Percentiles rank a stretch among this genome's conserved stretches.
Evolutionary conservation across 2,329 filamentous ascomycete species (phyloP).

Genomic region (Ceratocystis albifundus): DNA sequence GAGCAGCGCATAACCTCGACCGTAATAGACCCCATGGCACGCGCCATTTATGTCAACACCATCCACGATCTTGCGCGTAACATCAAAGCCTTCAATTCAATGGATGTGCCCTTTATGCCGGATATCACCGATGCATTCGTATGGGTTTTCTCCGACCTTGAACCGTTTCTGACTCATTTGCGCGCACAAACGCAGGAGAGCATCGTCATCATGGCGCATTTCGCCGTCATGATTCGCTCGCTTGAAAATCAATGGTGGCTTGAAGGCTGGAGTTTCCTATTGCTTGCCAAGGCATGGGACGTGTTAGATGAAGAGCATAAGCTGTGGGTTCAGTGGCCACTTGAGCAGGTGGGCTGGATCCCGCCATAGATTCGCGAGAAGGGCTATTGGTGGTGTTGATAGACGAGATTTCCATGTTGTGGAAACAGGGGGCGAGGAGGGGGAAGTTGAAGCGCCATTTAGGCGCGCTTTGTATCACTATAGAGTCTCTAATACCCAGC

Average conservation of each 20-base stretch:
- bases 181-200: conserved; percentile 27
- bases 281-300: conserved; percentile 29
- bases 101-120: conserved; percentile 15
- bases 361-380: conserved; percentile 12
- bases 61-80: conserved; percentile 19
- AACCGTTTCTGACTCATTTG: conserved; percentile 31
- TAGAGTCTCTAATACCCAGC: conserved; percentile 1
- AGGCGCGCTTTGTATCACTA: conserved; percentile 1
- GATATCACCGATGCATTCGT: conserved; percentile 33
- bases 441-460: no score
- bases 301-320: conserved; percentile 31
- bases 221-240: conserved; percentile 29
- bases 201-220: conserved; percentile 31
- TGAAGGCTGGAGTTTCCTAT: conserved; percentile 30
- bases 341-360: conserved; percentile 24
- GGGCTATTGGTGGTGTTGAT: not conserved
- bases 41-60: conserved; percentile 12
- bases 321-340: conserved; percentile 29
- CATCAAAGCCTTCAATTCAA: conserved; percentile 15
- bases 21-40: conserved; percentile 14
- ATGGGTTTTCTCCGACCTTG: conserved; percentile 32
- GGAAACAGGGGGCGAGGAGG: no score
- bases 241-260: conserved; percentile 31
- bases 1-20: conserved; percentile 18
- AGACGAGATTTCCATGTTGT: not conserved